phyloP scores from a whole-genome alignment of 1,284 basidiomycete genomes.

The Phlebopus sp. region DNA sequence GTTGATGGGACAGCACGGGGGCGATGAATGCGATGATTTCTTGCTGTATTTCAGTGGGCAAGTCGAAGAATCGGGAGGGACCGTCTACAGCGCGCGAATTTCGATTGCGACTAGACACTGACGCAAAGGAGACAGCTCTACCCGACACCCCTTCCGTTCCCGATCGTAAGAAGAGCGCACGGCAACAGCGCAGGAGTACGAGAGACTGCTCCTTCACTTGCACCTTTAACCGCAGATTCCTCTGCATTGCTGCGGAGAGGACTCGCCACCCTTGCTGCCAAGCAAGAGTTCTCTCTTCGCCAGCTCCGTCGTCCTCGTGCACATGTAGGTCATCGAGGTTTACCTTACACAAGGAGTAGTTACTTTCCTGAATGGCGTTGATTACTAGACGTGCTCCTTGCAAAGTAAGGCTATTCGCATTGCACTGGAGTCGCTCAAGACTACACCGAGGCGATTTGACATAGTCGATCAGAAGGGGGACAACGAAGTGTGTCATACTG shows the following conservation, averaged over 20 bases:
- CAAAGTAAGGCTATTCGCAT: conserved; percentile 30
- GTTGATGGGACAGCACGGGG: conserved; percentile 54
- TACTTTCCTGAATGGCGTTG: conserved; percentile 40
- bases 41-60: conserved; percentile 63
- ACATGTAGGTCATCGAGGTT: conserved; percentile 44
- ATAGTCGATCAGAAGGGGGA: conserved; percentile 46
- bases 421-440: conserved; percentile 29
- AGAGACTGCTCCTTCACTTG: conserved; percentile 50
- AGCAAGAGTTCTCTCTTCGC: conserved; percentile 32
- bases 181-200: conserved; percentile 48
- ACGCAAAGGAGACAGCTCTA: conserved; percentile 1
- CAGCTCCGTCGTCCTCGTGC: conserved; percentile 14
- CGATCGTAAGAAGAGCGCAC: conserved; percentile 45
- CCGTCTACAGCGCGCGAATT: conserved; percentile 10
- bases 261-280: conserved; percentile 32
- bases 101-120: conserved; percentile 5
- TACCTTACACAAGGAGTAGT: conserved; percentile 49
- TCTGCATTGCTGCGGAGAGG: conserved; percentile 40
- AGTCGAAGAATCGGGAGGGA: conserved; percentile 32
- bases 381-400: conserved; percentile 42
- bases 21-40: conserved; percentile 59
- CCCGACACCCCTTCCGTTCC: neutral
- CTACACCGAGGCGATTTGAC: conserved; percentile 43
- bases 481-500: conserved; percentile 46
- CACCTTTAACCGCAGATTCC: conserved; percentile 35